Evolutionary conservation across 768 basidiomycete species (phyloP).

Genomic region (Naganishia randhawae): DNA sequence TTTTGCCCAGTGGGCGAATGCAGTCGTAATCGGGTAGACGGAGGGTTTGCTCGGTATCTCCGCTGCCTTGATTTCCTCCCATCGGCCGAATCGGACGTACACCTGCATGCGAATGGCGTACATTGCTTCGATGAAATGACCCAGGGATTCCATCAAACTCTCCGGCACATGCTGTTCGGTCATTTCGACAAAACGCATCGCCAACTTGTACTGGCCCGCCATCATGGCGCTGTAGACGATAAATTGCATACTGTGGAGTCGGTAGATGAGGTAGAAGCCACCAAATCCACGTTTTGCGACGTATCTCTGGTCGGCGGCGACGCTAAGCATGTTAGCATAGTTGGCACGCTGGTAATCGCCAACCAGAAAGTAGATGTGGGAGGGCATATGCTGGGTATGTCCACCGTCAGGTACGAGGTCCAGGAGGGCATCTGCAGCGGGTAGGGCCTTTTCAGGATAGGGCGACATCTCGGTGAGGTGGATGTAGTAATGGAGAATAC

Average conservation of each 20-base stretch:
- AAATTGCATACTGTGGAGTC: slow-evolving; percentile 37
- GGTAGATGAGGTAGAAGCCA: slow-evolving; percentile 39
- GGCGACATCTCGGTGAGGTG: slow-evolving; percentile 43
- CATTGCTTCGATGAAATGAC: slow-evolving; percentile 24
- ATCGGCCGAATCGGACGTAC: slow-evolving; percentile 41
- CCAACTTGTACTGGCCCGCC: slow-evolving; percentile 35
- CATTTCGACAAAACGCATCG: slow-evolving; percentile 31
- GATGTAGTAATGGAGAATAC: slow-evolving; percentile 41
- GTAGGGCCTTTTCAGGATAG: slow-evolving; percentile 37
- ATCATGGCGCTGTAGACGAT: slow-evolving; percentile 44
- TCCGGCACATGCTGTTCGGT: slow-evolving; percentile 34
- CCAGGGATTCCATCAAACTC: slow-evolving; percentile 4
- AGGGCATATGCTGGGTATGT: slow-evolving; percentile 45
- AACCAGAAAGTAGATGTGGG: slow-evolving; percentile 41
- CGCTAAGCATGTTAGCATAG: slow-evolving; percentile 32
- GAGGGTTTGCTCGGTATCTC: slow-evolving; percentile 26
- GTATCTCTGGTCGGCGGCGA: slow-evolving; percentile 38
- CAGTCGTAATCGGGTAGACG: slow-evolving; percentile 33
- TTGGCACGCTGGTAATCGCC: slow-evolving; percentile 45
- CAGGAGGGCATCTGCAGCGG: slow-evolving; percentile 33
- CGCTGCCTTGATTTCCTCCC: slow-evolving; percentile 36
- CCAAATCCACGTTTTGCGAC: slow-evolving; percentile 11
- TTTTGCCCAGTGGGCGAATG: slow-evolving; percentile 35
- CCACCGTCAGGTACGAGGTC: slow-evolving; percentile 40
- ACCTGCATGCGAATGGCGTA: slow-evolving; percentile 34